Evolutionary conservation across 352 stramenopile species (phyloP).

Genomic region (Phytophthora kernoviae): DNA sequence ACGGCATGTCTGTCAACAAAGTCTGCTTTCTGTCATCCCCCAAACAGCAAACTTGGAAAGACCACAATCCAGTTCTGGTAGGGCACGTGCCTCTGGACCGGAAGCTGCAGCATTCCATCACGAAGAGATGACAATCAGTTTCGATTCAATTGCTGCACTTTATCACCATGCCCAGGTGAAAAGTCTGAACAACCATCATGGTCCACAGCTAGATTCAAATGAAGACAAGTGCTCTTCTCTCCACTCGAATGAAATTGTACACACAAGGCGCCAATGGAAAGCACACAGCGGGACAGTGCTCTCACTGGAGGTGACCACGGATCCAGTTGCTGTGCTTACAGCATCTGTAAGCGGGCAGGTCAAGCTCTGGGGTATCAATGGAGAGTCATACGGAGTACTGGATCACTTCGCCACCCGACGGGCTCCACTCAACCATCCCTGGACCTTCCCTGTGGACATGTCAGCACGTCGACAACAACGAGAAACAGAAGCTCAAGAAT

Average conservation of each 20-base stretch:
- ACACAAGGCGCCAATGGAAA: constrained; percentile 37
- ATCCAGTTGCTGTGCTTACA: constrained; percentile 52
- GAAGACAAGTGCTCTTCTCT: neutral
- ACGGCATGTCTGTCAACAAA: constrained; percentile 3
- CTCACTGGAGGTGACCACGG: constrained; percentile 42
- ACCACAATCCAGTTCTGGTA: constrained; percentile 12
- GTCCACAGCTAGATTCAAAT: neutral
- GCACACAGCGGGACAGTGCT: constrained; percentile 43
- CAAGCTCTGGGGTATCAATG: constrained; percentile 59
- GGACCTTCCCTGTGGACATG: constrained; percentile 70
- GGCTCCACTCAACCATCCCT: constrained; percentile 46
- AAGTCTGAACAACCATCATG: neutral
- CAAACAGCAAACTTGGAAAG: constrained; percentile 10
- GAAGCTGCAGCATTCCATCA: constrained; percentile 45
- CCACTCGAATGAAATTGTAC: constrained; percentile 6
- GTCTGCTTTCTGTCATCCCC: constrained; percentile 1
- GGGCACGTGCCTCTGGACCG: constrained; percentile 12
- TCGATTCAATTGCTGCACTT: constrained; percentile 54
- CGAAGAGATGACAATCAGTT: constrained; percentile 59
- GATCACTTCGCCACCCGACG: constrained; percentile 73
- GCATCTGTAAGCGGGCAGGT: constrained; percentile 59
- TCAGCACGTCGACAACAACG: constrained; percentile 32
- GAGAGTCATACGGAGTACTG: constrained; percentile 49
- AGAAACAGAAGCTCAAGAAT: constrained; percentile 44
- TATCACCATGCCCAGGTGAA: constrained; percentile 42